Conservation (phyloP, 371 early-diverging fungal genomes). For the Capillidium rhysosporum region DNA sequence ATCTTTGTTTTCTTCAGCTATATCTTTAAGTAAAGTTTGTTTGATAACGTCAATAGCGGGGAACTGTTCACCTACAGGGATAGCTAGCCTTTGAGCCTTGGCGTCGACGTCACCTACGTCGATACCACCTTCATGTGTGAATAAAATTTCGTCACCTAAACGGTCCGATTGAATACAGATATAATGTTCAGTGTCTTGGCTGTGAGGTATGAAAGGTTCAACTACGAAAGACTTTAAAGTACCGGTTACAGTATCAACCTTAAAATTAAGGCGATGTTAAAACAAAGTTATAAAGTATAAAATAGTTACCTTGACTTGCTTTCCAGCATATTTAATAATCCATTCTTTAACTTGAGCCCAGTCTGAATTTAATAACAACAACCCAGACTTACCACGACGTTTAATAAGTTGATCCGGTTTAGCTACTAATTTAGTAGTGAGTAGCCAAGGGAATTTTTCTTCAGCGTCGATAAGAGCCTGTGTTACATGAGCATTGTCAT, state of each 20-base stretch:
- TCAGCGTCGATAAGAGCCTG: slow-evolving; percentile 32
- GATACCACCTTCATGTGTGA: slow-evolving; percentile 94
- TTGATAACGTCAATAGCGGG: slow-evolving; percentile 44
- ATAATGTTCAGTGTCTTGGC: slow-evolving; percentile 81
- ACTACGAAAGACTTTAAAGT: slow-evolving; percentile 81
- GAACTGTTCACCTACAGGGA: slow-evolving; percentile 44
- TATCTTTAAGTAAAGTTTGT: slow-evolving; percentile 32
- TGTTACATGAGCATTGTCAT: slow-evolving; percentile 6
- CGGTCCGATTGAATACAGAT: slow-evolving; percentile 89
- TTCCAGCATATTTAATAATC: slow-evolving; percentile 74
- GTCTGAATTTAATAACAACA: slow-evolving; percentile 71
- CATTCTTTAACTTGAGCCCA: slow-evolving; percentile 74
- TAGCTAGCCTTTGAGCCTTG: slow-evolving; percentile 67
- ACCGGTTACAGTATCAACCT: slow-evolving; percentile 73
- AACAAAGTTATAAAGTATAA: neutral
- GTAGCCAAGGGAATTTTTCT: slow-evolving; percentile 65
- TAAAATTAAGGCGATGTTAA: slow-evolving; percentile 6
- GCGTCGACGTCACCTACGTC: slow-evolving; percentile 97
- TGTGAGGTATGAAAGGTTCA: slow-evolving; percentile 91
- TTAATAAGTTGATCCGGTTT: slow-evolving; percentile 97
- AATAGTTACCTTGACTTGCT: slow-evolving; percentile 45
- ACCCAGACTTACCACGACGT: slow-evolving; percentile 87
- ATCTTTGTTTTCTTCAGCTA: slow-evolving; percentile 52
- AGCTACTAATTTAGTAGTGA: slow-evolving; percentile 65
- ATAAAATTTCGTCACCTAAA: slow-evolving; percentile 86